Evolutionary conservation across 169 alveolate genomes (phyloP).

Genomic region (Eimeria praecox): DNA sequence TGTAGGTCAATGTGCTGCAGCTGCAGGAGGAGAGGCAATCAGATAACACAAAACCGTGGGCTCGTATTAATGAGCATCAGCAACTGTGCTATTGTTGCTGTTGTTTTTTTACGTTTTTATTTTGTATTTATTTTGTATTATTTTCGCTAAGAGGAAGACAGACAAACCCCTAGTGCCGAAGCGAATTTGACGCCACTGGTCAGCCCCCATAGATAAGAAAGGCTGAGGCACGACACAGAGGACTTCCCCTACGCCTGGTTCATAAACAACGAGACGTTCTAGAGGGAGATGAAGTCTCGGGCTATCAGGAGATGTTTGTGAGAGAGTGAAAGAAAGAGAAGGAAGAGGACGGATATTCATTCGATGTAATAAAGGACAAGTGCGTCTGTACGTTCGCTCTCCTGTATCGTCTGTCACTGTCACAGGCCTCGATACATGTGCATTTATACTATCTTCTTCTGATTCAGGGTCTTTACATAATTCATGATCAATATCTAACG

Average conservation of each 20-base stretch:
- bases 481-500: constrained; percentile 37
- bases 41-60: too few relatives aligned
- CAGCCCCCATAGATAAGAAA: constrained; percentile 20
- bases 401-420: background rate
- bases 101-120: background rate
- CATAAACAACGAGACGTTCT: constrained; percentile 57
- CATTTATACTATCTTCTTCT: constrained; percentile 12
- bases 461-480: constrained; percentile 44
- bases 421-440: constrained; percentile 2
- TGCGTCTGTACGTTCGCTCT: constrained; percentile 8
- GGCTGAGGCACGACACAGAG: constrained; percentile 82
- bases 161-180: constrained; percentile 78
- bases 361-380: constrained; percentile 50
- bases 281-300: constrained; percentile 68
- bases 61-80: background rate
- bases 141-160: background rate
- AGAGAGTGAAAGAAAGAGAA: constrained; percentile 56
- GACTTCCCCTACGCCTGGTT: constrained; percentile 50
- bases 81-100: too few relatives aligned
- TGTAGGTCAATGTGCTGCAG: background rate
- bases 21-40: background rate
- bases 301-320: background rate
- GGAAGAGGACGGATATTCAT: constrained; percentile 62
- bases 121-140: background rate
- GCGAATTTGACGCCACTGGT: constrained; percentile 72